phyloP scores from a whole-genome alignment of 2,329 filamentous ascomycete species.

The Cladosporium sp. region DNA sequence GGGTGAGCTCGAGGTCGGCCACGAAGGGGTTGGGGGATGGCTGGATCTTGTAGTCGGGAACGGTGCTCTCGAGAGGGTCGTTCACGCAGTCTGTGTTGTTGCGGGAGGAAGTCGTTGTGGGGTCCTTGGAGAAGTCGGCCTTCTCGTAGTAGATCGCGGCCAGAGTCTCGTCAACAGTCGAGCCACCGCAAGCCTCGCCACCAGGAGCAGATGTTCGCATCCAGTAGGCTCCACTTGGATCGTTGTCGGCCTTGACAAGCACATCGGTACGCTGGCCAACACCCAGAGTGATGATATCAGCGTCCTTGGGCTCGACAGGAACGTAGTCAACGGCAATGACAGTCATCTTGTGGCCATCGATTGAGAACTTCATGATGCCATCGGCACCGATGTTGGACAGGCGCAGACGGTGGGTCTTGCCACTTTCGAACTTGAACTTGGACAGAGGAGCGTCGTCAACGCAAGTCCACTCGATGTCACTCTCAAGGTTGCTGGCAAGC shows the following conservation, averaged over 20 bases:
- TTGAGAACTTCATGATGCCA: conserved; percentile 38
- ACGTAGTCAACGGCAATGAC: conserved; percentile 42
- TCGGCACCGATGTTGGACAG: conserved; percentile 41
- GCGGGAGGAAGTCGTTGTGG: conserved; percentile 36
- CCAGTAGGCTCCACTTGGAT: conserved; percentile 30
- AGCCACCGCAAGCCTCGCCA: conserved; percentile 25
- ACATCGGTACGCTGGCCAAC: conserved; percentile 40
- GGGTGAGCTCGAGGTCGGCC: conserved; percentile 43
- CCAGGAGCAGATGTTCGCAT: conserved; percentile 33
- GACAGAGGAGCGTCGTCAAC: conserved; percentile 24
- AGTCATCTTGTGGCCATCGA: conserved; percentile 41
- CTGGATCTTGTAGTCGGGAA: conserved; percentile 49
- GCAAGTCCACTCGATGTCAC: conserved; percentile 17
- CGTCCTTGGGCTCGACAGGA: conserved; percentile 38
- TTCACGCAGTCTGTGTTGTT: conserved; percentile 50
- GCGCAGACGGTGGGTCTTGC: conserved; percentile 39
- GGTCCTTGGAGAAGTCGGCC: conserved; percentile 47
- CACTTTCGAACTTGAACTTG: conserved; percentile 37
- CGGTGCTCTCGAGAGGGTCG: conserved; percentile 50
- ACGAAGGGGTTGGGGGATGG: conserved; percentile 30
- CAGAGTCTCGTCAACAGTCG: conserved; percentile 37
- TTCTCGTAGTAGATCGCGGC: conserved; percentile 63
- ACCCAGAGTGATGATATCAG: conserved; percentile 35
- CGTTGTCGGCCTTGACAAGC: conserved; percentile 32
- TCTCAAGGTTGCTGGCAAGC: conserved; percentile 17